Evolutionary conservation across 352 stramenopile species (phyloP).

Genomic region (Phytophthora cryptogea): DNA sequence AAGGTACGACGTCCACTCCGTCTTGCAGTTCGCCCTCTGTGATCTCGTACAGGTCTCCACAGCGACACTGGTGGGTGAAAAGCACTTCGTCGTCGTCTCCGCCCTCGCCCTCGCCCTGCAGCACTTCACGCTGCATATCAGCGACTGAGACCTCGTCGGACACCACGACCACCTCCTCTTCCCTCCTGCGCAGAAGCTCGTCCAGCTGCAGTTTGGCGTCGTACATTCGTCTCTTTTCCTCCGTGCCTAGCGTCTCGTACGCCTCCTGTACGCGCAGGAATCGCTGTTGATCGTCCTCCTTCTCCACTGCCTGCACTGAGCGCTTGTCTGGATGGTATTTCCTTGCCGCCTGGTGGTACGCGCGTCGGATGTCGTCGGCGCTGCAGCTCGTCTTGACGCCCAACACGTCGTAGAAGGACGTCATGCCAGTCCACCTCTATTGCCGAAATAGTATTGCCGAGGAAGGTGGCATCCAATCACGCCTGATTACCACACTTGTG

Average conservation of each 20-base stretch:
- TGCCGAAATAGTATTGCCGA: not conserved
- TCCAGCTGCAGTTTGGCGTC: slow-evolving; percentile 54
- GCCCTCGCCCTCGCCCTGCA: slow-evolving; percentile 32
- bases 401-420: slow-evolving; percentile 67
- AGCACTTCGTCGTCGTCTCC: slow-evolving; percentile 52
- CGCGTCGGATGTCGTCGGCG: slow-evolving; percentile 63
- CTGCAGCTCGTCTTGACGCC: slow-evolving; percentile 47
- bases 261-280: slow-evolving; percentile 70
- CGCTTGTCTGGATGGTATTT: slow-evolving; percentile 74
- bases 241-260: slow-evolving; percentile 69
- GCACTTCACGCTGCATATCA: slow-evolving; percentile 51
- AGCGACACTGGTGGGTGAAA: slow-evolving; percentile 69
- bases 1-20: slow-evolving; percentile 70
- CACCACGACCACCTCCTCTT: slow-evolving; percentile 60
- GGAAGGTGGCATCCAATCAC: slow-evolving; percentile 17
- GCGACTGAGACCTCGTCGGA: slow-evolving; percentile 57
- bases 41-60: slow-evolving; percentile 77
- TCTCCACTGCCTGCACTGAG: not conserved
- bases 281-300: slow-evolving; percentile 18
- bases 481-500: slow-evolving; percentile 10
- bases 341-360: slow-evolving; percentile 69
- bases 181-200: slow-evolving; percentile 35
- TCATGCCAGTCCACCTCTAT: slow-evolving; percentile 1
- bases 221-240: slow-evolving; percentile 49
- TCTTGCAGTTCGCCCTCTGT: slow-evolving; percentile 63